A percentile compares a stretch with the other conserved stretches of the same genome.
phyloP scores from a whole-genome alignment of 305 asterid species.

The Plantago coronopus region DNA sequence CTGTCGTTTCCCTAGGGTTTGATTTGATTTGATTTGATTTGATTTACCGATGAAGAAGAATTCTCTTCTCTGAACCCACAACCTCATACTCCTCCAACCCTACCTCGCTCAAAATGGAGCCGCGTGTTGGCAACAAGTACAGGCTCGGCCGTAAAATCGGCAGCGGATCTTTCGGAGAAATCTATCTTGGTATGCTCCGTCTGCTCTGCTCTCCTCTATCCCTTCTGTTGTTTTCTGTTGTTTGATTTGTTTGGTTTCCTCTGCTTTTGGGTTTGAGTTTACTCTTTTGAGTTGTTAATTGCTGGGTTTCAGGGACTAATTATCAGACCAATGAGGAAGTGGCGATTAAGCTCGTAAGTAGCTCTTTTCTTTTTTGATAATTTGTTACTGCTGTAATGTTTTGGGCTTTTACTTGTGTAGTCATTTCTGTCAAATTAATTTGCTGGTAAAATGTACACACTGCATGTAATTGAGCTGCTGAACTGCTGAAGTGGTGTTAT shows the following conservation, averaged over 20 bases:
- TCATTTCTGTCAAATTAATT: neutral
- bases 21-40: too few species aligned
- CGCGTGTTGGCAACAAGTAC: constrained; percentile 46
- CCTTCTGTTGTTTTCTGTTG: neutral
- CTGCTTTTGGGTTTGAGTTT: neutral
- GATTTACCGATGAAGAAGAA: too few species aligned
- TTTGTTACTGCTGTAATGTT: neutral
- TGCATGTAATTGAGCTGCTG: constrained; percentile 1
- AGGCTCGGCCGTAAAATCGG: constrained; percentile 92
- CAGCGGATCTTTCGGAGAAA: constrained; percentile 92
- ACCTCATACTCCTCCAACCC: too few species aligned
- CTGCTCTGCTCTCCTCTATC: neutral
- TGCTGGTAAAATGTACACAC: neutral
- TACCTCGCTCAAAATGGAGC: neutral
- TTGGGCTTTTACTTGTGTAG: too few species aligned
- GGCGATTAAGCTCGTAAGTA: constrained; percentile 87
- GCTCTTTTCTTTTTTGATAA: neutral
- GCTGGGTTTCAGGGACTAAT: constrained; percentile 53
- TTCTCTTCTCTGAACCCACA: too few species aligned
- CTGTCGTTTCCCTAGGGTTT: too few species aligned
- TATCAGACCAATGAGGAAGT: constrained; percentile 90
- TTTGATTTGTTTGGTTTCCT: neutral
- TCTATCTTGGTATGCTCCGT: constrained; percentile 54
- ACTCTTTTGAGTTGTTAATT: constrained; percentile 15
- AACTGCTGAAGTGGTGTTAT: neutral